These are phyloP conservation scores for Trichoderma erinaceum DNA, from an alignment of 495 filamentous ascomycete species.

Conservation along the genomic window DNA sequence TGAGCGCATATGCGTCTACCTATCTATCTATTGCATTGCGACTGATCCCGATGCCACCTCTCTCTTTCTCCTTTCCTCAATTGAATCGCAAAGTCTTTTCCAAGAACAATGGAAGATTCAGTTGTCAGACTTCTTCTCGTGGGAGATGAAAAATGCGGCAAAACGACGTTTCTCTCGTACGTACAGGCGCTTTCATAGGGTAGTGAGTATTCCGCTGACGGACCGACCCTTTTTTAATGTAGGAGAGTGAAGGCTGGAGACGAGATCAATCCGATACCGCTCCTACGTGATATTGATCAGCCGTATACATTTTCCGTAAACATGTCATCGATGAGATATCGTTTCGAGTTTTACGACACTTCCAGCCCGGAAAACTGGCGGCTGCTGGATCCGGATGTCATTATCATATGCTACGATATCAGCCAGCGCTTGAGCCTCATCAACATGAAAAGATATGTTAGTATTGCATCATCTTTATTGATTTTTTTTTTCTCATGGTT, in stretches of 20 bases:
- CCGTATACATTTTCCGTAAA: conserved; percentile 76
- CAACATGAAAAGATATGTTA: conserved; percentile 53
- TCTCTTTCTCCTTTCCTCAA: neutral
- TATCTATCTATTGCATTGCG: no score
- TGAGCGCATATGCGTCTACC: neutral
- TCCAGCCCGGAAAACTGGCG: conserved; percentile 68
- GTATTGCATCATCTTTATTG: conserved; percentile 22
- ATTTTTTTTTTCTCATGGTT: conserved; percentile 15
- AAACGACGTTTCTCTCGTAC: conserved; percentile 84
- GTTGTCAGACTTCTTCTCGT: conserved; percentile 68
- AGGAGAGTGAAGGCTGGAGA: conserved; percentile 41
- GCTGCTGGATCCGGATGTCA: conserved; percentile 61
- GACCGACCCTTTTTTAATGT: neutral
- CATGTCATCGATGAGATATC: conserved; percentile 53
- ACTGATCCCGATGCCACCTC: neutral
- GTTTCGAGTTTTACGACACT: conserved; percentile 75
- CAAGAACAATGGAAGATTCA: conserved; percentile 32
- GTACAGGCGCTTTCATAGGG: conserved; percentile 31
- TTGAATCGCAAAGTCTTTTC: neutral
- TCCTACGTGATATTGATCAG: conserved; percentile 70
- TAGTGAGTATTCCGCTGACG: neutral
- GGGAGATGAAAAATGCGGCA: conserved; percentile 75
- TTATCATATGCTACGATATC: conserved; percentile 79
- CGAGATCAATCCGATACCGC: conserved; percentile 37
- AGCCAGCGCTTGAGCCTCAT: conserved; percentile 57